phyloP scores from a whole-genome alignment of 2,329 filamentous ascomycete genomes.

The Tolypocladium tropicale region DNA sequence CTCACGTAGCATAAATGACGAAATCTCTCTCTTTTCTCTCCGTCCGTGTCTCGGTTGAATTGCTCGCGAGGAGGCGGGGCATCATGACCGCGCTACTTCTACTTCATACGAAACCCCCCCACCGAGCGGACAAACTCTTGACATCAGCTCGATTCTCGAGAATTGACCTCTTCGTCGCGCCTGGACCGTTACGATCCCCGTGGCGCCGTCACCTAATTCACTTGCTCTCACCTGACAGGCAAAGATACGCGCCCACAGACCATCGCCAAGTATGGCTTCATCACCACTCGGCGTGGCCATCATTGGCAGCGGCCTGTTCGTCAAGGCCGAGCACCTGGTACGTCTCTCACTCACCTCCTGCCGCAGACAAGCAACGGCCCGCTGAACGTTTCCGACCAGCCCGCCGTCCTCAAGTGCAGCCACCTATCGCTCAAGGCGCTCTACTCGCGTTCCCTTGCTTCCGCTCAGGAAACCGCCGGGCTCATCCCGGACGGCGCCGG shows the following conservation, averaged over 20 bases:
- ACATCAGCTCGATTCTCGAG: not conserved
- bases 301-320: constrained; percentile 54
- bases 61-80: not conserved
- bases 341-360: constrained; percentile 4
- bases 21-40: too few species aligned
- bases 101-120: not conserved
- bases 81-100: not conserved
- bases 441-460: constrained; percentile 52
- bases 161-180: not conserved
- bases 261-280: not conserved
- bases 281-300: constrained; percentile 45
- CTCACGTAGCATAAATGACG: too few species aligned
- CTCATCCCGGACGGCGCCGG: constrained; percentile 20
- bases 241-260: not conserved
- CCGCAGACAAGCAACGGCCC: not conserved
- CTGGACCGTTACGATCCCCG: not conserved
- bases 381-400: constrained; percentile 25
- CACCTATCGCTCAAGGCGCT: constrained; percentile 49
- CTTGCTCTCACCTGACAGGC: not conserved
- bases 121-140: too few species aligned
- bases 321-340: constrained; percentile 47
- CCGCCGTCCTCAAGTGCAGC: constrained; percentile 45
- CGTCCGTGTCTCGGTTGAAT: too few species aligned
- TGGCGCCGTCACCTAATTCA: not conserved
- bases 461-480: constrained; percentile 37